Evolutionary conservation across 1,139 yeast species (phyloP), one percentile per base, ranked within the genome.

Genomic region (Magnusiomyces sp.): DNA sequence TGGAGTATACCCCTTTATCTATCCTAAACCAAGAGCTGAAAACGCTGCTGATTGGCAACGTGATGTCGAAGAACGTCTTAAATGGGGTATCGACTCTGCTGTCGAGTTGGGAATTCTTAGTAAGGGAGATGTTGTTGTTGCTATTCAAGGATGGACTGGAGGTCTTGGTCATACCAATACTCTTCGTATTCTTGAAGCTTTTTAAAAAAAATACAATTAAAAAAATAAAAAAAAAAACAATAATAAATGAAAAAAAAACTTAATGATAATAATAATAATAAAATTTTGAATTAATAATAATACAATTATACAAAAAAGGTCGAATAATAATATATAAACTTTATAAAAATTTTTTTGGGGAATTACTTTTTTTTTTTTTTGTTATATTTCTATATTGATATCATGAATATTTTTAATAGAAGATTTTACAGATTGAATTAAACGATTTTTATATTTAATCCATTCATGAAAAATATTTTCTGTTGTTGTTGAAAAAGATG

Each of bases 91-190:
- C 71, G 77, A 82, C 60, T 90, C 85, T 76, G 97, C 96, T 61
- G 77, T 83, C 66, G 83, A 80, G 59, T 79, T 90, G n/a, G 45
- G 45, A 11, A 42, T 42, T 33, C 37, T 42, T 16, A 42, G 33
- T 31, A 65, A 95, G 72, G 96, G 96, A 71, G 97, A 89, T 71
- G 76, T 86, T 55, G 85, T 89, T 64, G 89, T 92, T 62, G 87
- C 95, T 67, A 85, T 92, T 69, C 98, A 92, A 79, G 98, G 98
- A 71, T 92, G 96, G 95, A 87, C 95, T 67, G 86, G 94, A 71
- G 98, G 98, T 74, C 79, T 90, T 59, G 99, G 98, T 69, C 96
- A 92, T 81, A 86, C 98, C 67, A 92, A 92, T 84, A 92, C 98
- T 59, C 81, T 92, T 72, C 92, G 97, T 79, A 68, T 71, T 52